Conservation (phyloP, 73 alveolate genomes). For the Stentor coeruleus region DNA sequence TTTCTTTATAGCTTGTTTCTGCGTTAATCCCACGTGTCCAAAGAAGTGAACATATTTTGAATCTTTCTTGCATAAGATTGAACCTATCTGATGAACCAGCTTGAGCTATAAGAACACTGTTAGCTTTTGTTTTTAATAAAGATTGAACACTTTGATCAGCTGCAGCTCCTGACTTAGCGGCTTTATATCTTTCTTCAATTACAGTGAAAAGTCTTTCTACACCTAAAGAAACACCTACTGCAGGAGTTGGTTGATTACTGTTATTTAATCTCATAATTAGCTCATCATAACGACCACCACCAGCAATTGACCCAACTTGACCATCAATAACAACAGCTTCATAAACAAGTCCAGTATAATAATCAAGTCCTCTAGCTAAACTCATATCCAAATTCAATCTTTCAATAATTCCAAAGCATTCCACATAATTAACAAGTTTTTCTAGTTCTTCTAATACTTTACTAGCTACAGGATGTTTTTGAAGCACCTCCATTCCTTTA, state of each 20-base stretch:
- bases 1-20: conserved; percentile 66
- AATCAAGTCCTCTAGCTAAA: conserved; percentile 94
- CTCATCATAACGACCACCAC: conserved; percentile 85
- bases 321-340: conserved; percentile 78
- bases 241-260: conserved; percentile 67
- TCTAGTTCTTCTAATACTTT: conserved; percentile 83
- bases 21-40: conserved; percentile 67
- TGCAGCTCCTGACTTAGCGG: not conserved
- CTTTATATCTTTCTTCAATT: conserved; percentile 51
- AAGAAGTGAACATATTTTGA: conserved; percentile 51
- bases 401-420: conserved; percentile 51
- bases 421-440: conserved; percentile 57
- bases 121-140: conserved; percentile 43
- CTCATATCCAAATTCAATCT: conserved; percentile 73
- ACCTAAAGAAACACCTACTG: conserved; percentile 86
- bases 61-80: conserved; percentile 52
- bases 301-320: conserved; percentile 65
- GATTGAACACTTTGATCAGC: not conserved
- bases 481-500: conserved; percentile 55
- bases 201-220: conserved; percentile 73
- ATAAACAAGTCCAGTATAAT: conserved; percentile 89
- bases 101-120: conserved; percentile 60
- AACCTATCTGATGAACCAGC: conserved; percentile 45
- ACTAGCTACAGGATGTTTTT: conserved; percentile 63
- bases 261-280: conserved; percentile 61